Conservation (phyloP, 306 rosid genomes). For the Notholithocarpus densiflorus region DNA sequence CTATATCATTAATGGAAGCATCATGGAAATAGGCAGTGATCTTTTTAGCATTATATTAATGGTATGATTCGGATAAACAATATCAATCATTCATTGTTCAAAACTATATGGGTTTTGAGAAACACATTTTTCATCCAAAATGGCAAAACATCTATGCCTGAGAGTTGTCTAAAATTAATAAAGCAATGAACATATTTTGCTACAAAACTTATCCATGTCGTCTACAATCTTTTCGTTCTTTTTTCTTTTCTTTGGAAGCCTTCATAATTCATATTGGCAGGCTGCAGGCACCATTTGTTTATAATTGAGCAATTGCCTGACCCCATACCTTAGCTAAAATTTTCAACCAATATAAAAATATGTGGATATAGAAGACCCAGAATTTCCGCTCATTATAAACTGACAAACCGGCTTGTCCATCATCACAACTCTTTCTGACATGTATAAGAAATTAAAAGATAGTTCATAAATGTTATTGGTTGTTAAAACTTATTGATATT, state of each 20-base stretch:
- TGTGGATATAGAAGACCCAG: slow-evolving; percentile 2
- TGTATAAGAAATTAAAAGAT: too few relatives aligned
- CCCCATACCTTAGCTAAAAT: slow-evolving; percentile 12
- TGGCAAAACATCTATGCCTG: background rate
- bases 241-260: slow-evolving; percentile 18
- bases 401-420: slow-evolving; percentile 41
- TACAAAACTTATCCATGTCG: slow-evolving; percentile 25
- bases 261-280: slow-evolving; percentile 21
- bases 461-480: too few relatives aligned
- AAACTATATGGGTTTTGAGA: too few relatives aligned
- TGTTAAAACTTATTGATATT: too few relatives aligned
- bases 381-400: slow-evolving; percentile 8
- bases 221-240: slow-evolving; percentile 27
- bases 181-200: background rate
- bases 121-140: too few relatives aligned
- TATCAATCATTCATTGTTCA: too few relatives aligned
- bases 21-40: background rate
- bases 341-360: slow-evolving; percentile 11
- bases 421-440: slow-evolving; percentile 27
- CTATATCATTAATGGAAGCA: background rate
- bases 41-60: background rate
- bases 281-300: slow-evolving; percentile 22
- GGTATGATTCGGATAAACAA: too few relatives aligned
- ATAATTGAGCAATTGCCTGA: slow-evolving; percentile 28
- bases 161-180: background rate